Conservation (phyloP, 257 asterid genomes). For the Misopates orontium region DNA sequence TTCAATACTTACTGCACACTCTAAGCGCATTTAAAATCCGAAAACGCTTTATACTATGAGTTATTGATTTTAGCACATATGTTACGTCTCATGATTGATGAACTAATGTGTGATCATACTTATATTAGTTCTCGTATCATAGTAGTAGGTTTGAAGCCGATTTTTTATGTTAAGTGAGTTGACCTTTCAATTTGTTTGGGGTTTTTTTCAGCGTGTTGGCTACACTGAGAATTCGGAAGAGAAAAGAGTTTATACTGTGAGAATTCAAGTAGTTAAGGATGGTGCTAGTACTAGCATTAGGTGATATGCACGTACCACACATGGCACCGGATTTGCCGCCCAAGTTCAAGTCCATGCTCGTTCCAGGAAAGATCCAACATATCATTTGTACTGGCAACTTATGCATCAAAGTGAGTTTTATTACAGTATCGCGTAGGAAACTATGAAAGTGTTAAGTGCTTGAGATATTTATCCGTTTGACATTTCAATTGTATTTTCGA, state of each 20-base stretch:
- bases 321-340: conserved; percentile 94
- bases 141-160: too few relatives aligned
- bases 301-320: conserved; percentile 96
- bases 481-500: not conserved
- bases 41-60: too few relatives aligned
- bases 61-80: too few relatives aligned
- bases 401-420: conserved; percentile 63
- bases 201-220: conserved; percentile 26
- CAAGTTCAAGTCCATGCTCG: conserved; percentile 97
- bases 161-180: too few relatives aligned
- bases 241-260: conserved; percentile 18
- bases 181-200: too few relatives aligned
- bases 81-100: too few relatives aligned
- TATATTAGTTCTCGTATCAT: too few relatives aligned
- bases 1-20: too few relatives aligned
- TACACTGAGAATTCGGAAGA: conserved; percentile 19
- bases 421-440: not conserved
- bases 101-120: too few relatives aligned
- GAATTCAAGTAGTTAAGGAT: conserved; percentile 47
- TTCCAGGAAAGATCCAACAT: conserved; percentile 97
- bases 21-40: too few relatives aligned
- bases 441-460: not conserved
- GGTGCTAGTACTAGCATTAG: conserved; percentile 95
- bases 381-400: conserved; percentile 86
- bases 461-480: conserved; percentile 13